Evolutionary conservation across 768 basidiomycete genomes (phyloP).

Genomic region (Lentinula edodes): DNA sequence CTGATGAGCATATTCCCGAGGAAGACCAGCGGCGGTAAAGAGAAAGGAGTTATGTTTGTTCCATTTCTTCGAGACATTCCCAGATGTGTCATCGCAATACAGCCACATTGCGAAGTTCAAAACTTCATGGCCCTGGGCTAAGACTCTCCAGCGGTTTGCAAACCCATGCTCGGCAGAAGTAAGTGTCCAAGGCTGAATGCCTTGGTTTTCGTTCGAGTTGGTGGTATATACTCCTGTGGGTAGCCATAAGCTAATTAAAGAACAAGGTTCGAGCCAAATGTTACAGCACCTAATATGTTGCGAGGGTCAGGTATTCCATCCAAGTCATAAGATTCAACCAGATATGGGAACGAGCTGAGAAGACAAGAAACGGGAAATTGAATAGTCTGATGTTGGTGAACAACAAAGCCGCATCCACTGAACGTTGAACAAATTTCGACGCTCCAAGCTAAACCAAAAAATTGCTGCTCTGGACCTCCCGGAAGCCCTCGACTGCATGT

Average conservation of each 20-base stretch:
- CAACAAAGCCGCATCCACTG: neutral
- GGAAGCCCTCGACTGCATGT: neutral
- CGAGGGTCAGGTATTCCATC: neutral
- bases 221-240: neutral
- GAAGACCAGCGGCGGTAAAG: too few species aligned
- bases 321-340: neutral
- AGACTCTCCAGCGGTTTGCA: neutral
- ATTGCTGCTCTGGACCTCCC: neutral
- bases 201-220: neutral
- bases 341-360: slow-evolving; percentile 7
- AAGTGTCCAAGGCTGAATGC: neutral
- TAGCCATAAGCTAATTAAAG: too few species aligned
- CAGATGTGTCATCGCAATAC: slow-evolving; percentile 22
- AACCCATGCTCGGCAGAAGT: neutral
- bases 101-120: slow-evolving; percentile 13
- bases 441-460: neutral
- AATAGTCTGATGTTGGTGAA: neutral
- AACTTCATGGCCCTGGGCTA: slow-evolving; percentile 4
- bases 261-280: too few species aligned
- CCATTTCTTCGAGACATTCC: slow-evolving; percentile 23
- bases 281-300: neutral
- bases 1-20: too few species aligned
- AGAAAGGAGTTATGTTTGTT: slow-evolving; percentile 23
- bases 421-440: too few species aligned
- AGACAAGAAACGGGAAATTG: neutral